Conservation (phyloP, 2,329 filamentous ascomycete genomes). For the Paraconiothyrium brasiliense region DNA sequence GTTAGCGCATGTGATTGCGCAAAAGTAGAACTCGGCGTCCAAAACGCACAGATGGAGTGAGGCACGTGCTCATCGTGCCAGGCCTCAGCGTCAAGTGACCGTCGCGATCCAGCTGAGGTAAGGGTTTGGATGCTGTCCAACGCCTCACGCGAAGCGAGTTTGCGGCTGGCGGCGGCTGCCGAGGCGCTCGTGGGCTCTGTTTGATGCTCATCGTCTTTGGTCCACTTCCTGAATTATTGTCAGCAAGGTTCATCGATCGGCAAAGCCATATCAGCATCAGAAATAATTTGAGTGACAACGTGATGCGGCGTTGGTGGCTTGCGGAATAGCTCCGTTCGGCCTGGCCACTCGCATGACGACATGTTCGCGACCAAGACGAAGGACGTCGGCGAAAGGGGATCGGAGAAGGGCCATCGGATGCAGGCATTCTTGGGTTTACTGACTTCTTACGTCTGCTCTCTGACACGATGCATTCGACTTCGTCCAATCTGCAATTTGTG, state of each 20-base stretch:
- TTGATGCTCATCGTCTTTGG: constrained; percentile 52
- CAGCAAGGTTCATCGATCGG: constrained; percentile 27
- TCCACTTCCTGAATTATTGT: constrained; percentile 51
- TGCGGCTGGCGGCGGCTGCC: constrained; percentile 37
- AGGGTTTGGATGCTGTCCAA: constrained; percentile 46
- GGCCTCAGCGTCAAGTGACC: constrained; percentile 57
- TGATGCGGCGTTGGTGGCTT: constrained; percentile 32
- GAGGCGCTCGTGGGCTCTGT: constrained; percentile 25
- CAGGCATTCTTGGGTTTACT: constrained; percentile 54
- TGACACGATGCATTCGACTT: constrained; percentile 74
- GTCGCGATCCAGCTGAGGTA: constrained; percentile 39
- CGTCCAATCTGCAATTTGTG: constrained; percentile 85
- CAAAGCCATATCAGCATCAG: not conserved
- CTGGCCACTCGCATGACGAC: constrained; percentile 35
- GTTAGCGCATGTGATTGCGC: constrained; percentile 32
- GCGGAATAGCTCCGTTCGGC: constrained; percentile 24
- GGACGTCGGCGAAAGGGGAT: constrained; percentile 23
- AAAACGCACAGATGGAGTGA: constrained; percentile 68
- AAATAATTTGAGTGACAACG: constrained; percentile 14
- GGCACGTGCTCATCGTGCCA: constrained; percentile 68
- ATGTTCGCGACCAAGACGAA: constrained; percentile 20
- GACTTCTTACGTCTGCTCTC: constrained; percentile 87
- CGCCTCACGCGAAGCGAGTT: constrained; percentile 50
- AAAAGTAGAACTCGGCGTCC: constrained; percentile 2
- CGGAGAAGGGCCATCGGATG: constrained; percentile 34